phyloP scores from a whole-genome alignment of 1,284 basidiomycete genomes.

The Pholiota adiposa region DNA sequence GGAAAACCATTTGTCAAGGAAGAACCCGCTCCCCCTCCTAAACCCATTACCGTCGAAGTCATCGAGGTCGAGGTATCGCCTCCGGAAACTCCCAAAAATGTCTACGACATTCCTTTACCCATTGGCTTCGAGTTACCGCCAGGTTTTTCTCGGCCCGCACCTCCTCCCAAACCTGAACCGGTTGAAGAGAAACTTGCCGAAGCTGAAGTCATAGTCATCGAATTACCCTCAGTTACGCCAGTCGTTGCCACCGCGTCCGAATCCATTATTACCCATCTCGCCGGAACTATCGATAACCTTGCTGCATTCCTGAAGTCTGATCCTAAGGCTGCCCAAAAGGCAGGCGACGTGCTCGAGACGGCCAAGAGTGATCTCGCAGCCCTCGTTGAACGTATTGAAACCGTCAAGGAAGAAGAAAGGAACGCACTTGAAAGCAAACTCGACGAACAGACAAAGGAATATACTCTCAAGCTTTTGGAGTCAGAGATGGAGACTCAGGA shows the following conservation, averaged over 20 bases:
- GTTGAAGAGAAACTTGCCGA: constrained; percentile 25
- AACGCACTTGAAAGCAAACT: constrained; percentile 77
- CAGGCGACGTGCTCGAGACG: constrained; percentile 69
- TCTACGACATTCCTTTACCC: constrained; percentile 80
- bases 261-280: constrained; percentile 91
- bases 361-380: constrained; percentile 87
- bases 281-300: constrained; percentile 92
- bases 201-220: constrained; percentile 38
- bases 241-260: constrained; percentile 79
- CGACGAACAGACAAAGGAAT: constrained; percentile 84
- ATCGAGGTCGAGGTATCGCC: not conserved
- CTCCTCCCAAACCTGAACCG: constrained; percentile 47
- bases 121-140: constrained; percentile 92
- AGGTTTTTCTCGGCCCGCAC: constrained; percentile 70
- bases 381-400: constrained; percentile 80
- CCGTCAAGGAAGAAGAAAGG: constrained; percentile 84
- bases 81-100: constrained; percentile 25
- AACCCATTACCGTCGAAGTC: constrained; percentile 20
- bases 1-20: constrained; percentile 35
- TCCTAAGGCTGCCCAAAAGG: constrained; percentile 70
- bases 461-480: constrained; percentile 82
- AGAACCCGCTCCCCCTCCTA: not conserved
- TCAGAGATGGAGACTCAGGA: constrained; percentile 85
- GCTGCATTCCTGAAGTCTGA: constrained; percentile 82
- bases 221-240: constrained; percentile 83